Percentiles rank a stretch among this genome's conserved stretches.
Conservation (phyloP, 768 basidiomycete genomes). For the Amanita jacksonii region DNA sequence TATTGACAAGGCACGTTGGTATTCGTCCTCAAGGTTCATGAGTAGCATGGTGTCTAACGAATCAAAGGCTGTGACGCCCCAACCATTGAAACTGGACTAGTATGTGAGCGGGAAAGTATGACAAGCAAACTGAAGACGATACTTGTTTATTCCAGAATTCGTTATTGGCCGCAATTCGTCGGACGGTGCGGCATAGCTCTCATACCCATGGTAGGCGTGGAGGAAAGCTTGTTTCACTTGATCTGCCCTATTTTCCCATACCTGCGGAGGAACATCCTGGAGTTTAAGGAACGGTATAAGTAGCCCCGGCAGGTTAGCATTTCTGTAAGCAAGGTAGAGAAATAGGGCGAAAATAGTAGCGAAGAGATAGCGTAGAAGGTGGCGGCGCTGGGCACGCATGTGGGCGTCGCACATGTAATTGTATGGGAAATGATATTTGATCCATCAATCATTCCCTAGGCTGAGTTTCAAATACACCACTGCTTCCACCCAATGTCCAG, state of each 20-base stretch:
- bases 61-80: conserved; percentile 73
- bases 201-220: conserved; percentile 63
- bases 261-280: conserved; percentile 18
- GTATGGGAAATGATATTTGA: no score
- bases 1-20: conserved; percentile 47
- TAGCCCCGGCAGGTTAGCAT: conserved; percentile 11
- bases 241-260: conserved; percentile 44
- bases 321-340: conserved; percentile 19
- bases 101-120: no score
- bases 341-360: conserved; percentile 17
- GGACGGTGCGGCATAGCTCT: conserved; percentile 46
- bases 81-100: conserved; percentile 81
- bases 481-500: conserved; percentile 43
- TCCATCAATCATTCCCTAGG: no score
- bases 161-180: conserved; percentile 56
- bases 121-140: no score
- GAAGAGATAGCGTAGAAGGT: conserved; percentile 22
- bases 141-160: conserved; percentile 42
- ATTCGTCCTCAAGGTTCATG: conserved; percentile 70
- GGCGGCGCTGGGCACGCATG: conserved; percentile 11
- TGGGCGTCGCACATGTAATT: no score
- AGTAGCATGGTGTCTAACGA: conserved; percentile 81
- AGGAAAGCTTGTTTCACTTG: conserved; percentile 53
- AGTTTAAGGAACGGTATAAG: conserved; percentile 7
- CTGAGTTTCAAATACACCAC: conserved; percentile 10